These are phyloP conservation scores for Citropsis articulata DNA, from an alignment of 345 rosid genomes.

Conservation along the genomic window DNA sequence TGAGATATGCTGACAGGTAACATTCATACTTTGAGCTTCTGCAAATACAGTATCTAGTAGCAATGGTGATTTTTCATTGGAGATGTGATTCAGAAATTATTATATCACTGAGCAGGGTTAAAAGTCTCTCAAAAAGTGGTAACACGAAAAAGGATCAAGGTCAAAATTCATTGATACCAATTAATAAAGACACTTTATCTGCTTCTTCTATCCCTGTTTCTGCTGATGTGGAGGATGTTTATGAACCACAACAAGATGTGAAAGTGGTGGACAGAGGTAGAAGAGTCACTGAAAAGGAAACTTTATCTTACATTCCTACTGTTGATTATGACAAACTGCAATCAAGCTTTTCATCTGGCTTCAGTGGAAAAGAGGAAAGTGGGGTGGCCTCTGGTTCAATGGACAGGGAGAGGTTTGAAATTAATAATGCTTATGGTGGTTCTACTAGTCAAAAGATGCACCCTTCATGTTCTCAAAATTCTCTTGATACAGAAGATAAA, in stretches of 20 bases:
- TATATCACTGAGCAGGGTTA: constrained; percentile 60
- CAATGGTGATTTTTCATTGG: background rate
- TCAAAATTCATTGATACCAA: constrained; percentile 39
- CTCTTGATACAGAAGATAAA: constrained; percentile 67
- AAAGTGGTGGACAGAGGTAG: constrained; percentile 52
- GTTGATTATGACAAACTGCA: constrained; percentile 51
- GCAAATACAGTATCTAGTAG: background rate
- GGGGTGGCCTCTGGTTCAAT: constrained; percentile 41
- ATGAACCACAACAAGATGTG: constrained; percentile 53
- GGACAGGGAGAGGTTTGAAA: constrained; percentile 61
- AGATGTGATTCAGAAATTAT: constrained; percentile 9
- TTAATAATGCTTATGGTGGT: constrained; percentile 42
- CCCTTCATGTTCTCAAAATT: constrained; percentile 48
- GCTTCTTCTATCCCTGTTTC: constrained; percentile 41
- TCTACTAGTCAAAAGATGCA: constrained; percentile 47
- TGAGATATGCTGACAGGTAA: constrained; percentile 96
- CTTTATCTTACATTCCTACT: constrained; percentile 35
- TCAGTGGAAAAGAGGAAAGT: constrained; percentile 54
- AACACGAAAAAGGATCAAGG: constrained; percentile 73
- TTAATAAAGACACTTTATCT: constrained; percentile 53
- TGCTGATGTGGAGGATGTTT: constrained; percentile 46
- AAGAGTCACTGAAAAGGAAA: constrained; percentile 66
- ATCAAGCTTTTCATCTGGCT: constrained; percentile 39
- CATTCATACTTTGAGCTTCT: constrained; percentile 15
- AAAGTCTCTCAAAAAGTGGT: constrained; percentile 92